Base-by-base conservation (phyloP, 176 grass and related monocot genomes). In the Triticum monococcum region DNA sequence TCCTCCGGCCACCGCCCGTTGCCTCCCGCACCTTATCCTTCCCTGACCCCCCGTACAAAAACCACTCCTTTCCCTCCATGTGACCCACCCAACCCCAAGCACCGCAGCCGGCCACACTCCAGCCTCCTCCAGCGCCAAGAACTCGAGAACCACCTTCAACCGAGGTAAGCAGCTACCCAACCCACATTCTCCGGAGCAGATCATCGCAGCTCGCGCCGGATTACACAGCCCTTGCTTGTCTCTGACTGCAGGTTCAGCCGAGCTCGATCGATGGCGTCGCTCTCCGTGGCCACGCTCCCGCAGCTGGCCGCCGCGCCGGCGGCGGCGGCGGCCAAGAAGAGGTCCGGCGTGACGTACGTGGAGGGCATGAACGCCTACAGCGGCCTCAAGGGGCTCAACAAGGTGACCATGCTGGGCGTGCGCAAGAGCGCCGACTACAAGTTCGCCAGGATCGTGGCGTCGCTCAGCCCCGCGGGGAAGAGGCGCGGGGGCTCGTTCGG, bases 11-110 rank as follows among this genome's bases (percentile, higher is more conserved):
- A 90, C 95, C 93, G 87, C 89, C 89, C 95, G 71, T 92, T 79
- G 61, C 80, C 41, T 70, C 7, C 24, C 90, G 76, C 85, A 88
- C 91, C 96, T 93, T 98, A 98, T 98, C 96, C 89, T 84, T 64
- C 61, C 64, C 65, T 79, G 46, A 68, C 54, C 68, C 50, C 82
- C 88, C 88, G 81, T 92, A 87, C 89, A 92, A 90, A 90, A 82
- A 81, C 86, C 83, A 76, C 64, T 77, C 68, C 36, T 20, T 24
- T 23, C 45, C 12, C 11, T 76, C 78, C 64, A 50, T 70, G 56
- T 79, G 61, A 67, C 70, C 74, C 56, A 79, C 54, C 70, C 67
- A 32, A 71, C 32, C 85, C 77, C 56, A 56, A 75, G 46, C 35
- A 72, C 32, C 75, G 30, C 61, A 54, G 36, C 85, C 85, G 40